Base-by-base conservation (phyloP, 164 flowering plant species). In the Protea cynaroides region DNA sequence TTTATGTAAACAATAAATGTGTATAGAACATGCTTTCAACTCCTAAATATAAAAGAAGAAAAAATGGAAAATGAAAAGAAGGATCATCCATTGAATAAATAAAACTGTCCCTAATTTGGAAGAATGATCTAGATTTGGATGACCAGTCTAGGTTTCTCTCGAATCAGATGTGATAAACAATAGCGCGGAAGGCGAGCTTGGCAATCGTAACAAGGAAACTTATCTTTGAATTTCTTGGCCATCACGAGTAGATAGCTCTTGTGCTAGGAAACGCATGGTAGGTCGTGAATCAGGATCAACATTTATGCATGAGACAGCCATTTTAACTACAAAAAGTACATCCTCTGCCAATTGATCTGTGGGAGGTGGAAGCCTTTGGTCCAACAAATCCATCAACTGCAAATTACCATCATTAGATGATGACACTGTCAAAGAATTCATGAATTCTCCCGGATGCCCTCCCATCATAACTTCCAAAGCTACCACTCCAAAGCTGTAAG, bases 401-500 rank as follows among this genome's bases (percentile, higher is more conserved):
- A 77, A 22, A 8, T 71, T 71, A 12, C 44, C 10, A 40, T 72
- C 61, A 9, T 21, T 47, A 1, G 65, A 51, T 7, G 61, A 17
- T 3, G 64, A n/a, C n/a, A 74, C 66, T 19, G 76, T 63, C 18
- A 81, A 38, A 5, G 73, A 71, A 51, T 69, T 15, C 14, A 90
- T 54, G 40, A 84, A 60, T 25, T 86, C 86, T 3, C 88, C 78
- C 5, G 95, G 95, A 46, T 88, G 95, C 66, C 58, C 74, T 65
- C 94, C 94, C 82, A 78, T 81, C 77, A 88, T 76, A 34, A 83
- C 69, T 65, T 88, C 94, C 29, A 85, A 51, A 17, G 80, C 77
- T 43, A 85, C 83, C 63, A 88, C 85, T 38, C 94, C 90, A 54
- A 82, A 88, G 74, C 90, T 88, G 54, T 85, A 88, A 13, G 84